Base-by-base conservation (phyloP, 306 rosid species). In the Ammopiptanthus mongolicus region DNA sequence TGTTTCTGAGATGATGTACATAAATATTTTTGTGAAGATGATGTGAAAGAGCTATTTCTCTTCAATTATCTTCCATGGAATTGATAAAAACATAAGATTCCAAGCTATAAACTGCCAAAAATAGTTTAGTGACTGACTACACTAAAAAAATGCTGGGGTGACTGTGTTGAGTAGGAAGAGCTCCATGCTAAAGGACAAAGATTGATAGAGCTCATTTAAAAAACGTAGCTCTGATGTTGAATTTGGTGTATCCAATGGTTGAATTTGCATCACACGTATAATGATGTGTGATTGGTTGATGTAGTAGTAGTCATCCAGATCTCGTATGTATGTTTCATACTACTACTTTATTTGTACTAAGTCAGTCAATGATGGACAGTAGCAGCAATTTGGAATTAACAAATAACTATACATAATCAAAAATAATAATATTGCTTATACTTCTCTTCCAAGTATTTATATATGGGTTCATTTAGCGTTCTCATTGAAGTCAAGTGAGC, bases 1-100 rank as follows among this genome's bases (percentile, higher is more conserved):
- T 44, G 65, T 52, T 76, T 13, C 34, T 68, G 75, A 71, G 78
- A 83, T 65, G 37, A 74, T 76, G 81, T 69, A 50, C 73, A 70
- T 77, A 74, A 58, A 65, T 80, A 65, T 58, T 56, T 44, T 39
- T 52, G 57, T 56, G 67, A 73, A 71, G 44, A 50, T 53, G 31
- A 61, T 67, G 63, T 39, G 57, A 39, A 71, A 57, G 29, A 19
- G 22, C 8, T 76, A 41, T 65, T 17, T 81, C n/a, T 59, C 18
- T 59, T 74, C 8, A 47, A 55, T 21, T 22, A 36, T 22, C 2
- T 42, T 25, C 18, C 12, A 11, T 3, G 21, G 18, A 50, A 21
- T 15, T 50, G 23, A 50, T 50, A 23, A 50, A 7, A 29, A 8
- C 15, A 23, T 23, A 74, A 66, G 46, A 50, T 15, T 50, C 29